Conservation (phyloP, 2,329 filamentous ascomycete genomes). For the Ilyonectria sp. region DNA sequence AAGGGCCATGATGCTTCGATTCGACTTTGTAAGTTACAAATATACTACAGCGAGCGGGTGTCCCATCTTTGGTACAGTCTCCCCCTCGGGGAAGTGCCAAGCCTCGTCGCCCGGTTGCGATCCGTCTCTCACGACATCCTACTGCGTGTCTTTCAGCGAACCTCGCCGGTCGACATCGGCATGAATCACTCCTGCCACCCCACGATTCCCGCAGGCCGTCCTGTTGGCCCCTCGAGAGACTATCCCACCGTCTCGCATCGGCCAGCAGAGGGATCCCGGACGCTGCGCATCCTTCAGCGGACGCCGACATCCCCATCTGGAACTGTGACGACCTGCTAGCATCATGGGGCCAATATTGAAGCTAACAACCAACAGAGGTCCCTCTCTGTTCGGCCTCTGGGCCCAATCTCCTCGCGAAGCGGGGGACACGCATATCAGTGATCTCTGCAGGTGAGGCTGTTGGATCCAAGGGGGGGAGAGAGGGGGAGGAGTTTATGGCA, state of each 20-base stretch:
- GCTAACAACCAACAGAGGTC: background rate
- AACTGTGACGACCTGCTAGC: background rate
- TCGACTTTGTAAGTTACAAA: background rate
- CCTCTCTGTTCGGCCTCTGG: background rate
- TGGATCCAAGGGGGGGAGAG: background rate
- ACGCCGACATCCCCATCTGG: background rate
- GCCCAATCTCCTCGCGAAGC: background rate
- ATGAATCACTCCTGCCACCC: background rate
- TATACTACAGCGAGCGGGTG: background rate
- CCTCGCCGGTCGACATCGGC: background rate
- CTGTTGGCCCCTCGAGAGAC: background rate
- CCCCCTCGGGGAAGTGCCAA: background rate
- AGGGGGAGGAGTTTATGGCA: background rate
- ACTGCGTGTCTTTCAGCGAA: background rate
- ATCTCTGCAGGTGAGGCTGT: background rate
- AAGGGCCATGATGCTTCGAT: background rate
- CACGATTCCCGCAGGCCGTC: background rate
- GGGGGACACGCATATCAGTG: background rate
- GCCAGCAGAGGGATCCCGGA: slow-evolving; percentile 5
- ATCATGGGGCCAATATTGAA: background rate
- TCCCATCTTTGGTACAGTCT: background rate
- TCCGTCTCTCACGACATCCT: background rate
- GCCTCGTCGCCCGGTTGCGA: background rate
- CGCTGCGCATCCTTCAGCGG: background rate
- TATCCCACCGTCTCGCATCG: background rate